Evolutionary conservation across 1,139 yeast genomes (phyloP).

Genomic region (Ashbya aceris): DNA sequence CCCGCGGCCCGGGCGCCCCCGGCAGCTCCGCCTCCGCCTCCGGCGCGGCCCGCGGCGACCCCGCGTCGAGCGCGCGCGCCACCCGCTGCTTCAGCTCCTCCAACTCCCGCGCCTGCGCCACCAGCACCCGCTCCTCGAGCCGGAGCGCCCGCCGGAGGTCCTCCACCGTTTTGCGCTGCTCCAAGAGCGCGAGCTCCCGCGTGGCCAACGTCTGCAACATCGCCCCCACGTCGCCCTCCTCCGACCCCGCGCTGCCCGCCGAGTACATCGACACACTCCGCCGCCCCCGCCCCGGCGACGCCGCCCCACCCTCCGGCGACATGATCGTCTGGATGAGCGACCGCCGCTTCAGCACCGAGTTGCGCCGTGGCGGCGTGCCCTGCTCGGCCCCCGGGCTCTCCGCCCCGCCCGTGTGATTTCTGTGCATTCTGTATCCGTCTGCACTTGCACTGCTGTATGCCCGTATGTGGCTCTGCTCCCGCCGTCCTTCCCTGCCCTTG

Average conservation of each 20-base stretch:
- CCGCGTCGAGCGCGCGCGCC: constrained; percentile 10
- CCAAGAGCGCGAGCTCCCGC: constrained; percentile 28
- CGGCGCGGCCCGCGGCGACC: neutral
- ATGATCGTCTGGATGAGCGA: constrained; percentile 28
- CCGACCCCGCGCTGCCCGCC: constrained; percentile 2
- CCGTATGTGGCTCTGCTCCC: too few relatives aligned
- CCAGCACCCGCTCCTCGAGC: constrained; percentile 20
- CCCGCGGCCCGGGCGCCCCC: constrained; percentile 5
- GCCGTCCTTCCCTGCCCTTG: too few relatives aligned
- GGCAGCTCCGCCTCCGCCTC: neutral
- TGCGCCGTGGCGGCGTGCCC: constrained; percentile 7
- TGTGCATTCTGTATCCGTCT: neutral
- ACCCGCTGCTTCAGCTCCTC: constrained; percentile 23
- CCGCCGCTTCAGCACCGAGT: constrained; percentile 18
- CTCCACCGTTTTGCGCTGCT: constrained; percentile 26
- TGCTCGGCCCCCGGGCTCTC: neutral
- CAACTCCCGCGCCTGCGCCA: constrained; percentile 19
- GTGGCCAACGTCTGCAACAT: constrained; percentile 24
- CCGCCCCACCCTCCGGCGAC: constrained; percentile 12
- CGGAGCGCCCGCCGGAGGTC: constrained; percentile 22
- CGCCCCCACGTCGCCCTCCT: constrained; percentile 11
- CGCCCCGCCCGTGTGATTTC: constrained; percentile 2
- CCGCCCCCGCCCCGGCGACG: neutral
- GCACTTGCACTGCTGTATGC: constrained; percentile 6
- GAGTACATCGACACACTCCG: constrained; percentile 9